Evolutionary conservation across 345 rosid genomes (phyloP), one percentile per base, ranked within the genome.

Genomic region (Eucalyptus cloeziana): DNA sequence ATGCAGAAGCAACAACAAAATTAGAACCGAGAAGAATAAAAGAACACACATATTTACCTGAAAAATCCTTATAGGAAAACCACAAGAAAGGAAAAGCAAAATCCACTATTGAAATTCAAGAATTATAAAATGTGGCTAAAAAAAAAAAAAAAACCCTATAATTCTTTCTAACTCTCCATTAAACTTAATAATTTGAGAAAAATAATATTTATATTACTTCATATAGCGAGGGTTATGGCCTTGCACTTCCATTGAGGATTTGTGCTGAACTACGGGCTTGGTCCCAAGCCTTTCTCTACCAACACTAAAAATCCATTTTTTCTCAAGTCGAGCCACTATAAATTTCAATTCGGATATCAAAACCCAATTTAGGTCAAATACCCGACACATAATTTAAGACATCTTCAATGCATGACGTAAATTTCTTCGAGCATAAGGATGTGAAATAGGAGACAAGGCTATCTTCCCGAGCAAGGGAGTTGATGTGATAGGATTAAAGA

Each of bases 211-310:
- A 30, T 25, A 27, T 13, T 27, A 8, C 69, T 62, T 17, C 17
- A 27, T 30, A 0, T 0, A 8, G 0, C 13, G 31, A 11, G 60
- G 0, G 27, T 0, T 56, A 4, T 0, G 22, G 56, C 60, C 60
- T 56, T 24, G 27, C 60, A 9, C 56, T 51, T 51, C 56, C 56
- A 51, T 17, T 51, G 56, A 51, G 56, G 9, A 17, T 51, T 51
- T 17, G 56, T 51, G 22, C 2, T 0, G 9, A 7, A 51, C 56
- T 52, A 19, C 10, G 31, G 0, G 31, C 67, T 11, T 27, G 62
- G 62, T 4, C 4, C 33, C 33, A 62, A 1, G 69, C 33, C 69
- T 27, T 62, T 11, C 0, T 1, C 17, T 30, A 13, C 69, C 69
- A 13, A 62, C 31, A 13, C 69, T 27, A 27, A 62, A 62, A 13